Evolutionary conservation across 148 eudicot species (phyloP).

Genomic region (Camellia granthamiana): DNA sequence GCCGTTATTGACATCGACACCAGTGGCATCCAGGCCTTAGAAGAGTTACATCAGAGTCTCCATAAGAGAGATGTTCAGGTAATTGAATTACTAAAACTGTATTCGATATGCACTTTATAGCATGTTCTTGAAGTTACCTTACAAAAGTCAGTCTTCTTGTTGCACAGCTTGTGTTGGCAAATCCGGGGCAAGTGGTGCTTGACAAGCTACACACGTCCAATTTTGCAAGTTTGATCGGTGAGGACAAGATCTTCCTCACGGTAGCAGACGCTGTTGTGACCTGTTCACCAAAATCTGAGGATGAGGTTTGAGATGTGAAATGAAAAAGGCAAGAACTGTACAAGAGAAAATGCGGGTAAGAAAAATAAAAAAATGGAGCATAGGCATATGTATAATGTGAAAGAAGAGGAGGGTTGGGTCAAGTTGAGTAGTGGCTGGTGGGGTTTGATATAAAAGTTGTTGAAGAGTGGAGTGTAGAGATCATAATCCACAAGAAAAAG

Average conservation of each 20-base stretch:
- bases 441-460: background rate
- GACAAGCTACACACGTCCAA: conserved; percentile 76
- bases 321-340: background rate
- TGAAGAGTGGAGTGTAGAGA: background rate
- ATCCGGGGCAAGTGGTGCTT: conserved; percentile 77
- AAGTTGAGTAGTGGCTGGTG: background rate
- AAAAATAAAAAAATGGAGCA: background rate
- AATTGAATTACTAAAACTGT: background rate
- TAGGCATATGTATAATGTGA: background rate
- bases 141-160: background rate
- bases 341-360: background rate
- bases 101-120: background rate
- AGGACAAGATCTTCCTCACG: conserved; percentile 66
- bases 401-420: conserved; percentile 3
- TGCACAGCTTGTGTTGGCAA: conserved; percentile 66
- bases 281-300: conserved; percentile 48
- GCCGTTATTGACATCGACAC: conserved; percentile 95
- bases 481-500: conserved; percentile 16
- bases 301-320: conserved; percentile 36
- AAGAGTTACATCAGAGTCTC: conserved; percentile 64
- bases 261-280: conserved; percentile 73
- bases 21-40: conserved; percentile 90
- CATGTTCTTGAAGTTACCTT: background rate
- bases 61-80: conserved; percentile 73
- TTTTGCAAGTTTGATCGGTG: conserved; percentile 49